Conservation (phyloP, 768 basidiomycete species). For the Termitomyces eurrhizus region DNA sequence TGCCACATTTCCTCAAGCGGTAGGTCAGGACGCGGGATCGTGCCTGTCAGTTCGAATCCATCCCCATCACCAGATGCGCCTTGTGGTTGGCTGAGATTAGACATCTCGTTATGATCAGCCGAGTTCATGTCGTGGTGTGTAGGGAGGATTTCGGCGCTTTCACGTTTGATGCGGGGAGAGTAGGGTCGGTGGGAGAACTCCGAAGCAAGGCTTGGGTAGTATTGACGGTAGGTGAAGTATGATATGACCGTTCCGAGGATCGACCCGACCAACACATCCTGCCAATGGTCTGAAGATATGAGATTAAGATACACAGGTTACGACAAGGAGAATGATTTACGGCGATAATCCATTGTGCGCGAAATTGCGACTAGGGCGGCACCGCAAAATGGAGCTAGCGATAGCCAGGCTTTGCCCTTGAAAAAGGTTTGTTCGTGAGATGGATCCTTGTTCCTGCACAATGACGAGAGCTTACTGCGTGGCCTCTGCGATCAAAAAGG, state of each 20-base stretch:
- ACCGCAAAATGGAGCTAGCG: constrained; percentile 69
- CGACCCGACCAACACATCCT: constrained; percentile 82
- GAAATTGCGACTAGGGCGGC: constrained; percentile 80
- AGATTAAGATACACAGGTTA: constrained; percentile 8
- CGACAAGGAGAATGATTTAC: constrained; percentile 37
- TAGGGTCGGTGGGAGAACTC: constrained; percentile 66
- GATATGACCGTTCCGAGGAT: constrained; percentile 68
- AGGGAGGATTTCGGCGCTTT: constrained; percentile 40
- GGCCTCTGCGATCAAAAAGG: constrained; percentile 78
- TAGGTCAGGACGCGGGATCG: constrained; percentile 29
- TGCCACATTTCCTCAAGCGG: constrained; percentile 32
- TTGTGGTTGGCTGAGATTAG: constrained; percentile 4
- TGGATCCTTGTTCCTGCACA: background rate
- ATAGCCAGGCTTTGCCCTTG: constrained; percentile 80
- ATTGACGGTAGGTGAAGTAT: constrained; percentile 79
- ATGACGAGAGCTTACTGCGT: constrained; percentile 44
- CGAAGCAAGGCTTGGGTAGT: constrained; percentile 71
- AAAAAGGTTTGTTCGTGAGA: constrained; percentile 15
- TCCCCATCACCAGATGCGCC: constrained; percentile 3
- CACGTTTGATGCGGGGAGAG: constrained; percentile 57
- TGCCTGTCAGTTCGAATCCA: constrained; percentile 27
- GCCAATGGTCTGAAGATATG: constrained; percentile 72
- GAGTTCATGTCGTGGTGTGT: constrained; percentile 19
- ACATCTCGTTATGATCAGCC: constrained; percentile 8
- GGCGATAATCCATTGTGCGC: constrained; percentile 90